Conservation (phyloP, 352 stramenopile species). For the Phytophthora syringae region DNA sequence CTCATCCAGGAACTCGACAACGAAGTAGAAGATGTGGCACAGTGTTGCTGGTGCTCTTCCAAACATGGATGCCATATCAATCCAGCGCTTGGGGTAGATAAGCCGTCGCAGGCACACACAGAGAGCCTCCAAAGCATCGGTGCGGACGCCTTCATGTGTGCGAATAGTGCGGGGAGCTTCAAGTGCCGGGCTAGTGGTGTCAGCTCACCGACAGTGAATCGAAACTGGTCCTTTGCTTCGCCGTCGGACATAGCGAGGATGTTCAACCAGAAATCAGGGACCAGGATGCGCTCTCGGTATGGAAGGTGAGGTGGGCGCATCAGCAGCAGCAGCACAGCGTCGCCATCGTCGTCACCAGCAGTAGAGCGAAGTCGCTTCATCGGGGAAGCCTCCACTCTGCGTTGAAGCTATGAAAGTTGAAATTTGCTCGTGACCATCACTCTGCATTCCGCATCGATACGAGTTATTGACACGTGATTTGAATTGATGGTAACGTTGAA, state of each 20-base stretch:
- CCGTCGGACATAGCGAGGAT: constrained; percentile 6
- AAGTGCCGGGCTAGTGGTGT: background rate
- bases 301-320: background rate
- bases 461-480: background rate
- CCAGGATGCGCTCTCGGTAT: background rate
- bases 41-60: constrained; percentile 7
- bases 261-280: constrained; percentile 9
- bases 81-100: constrained; percentile 7
- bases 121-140: background rate
- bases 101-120: constrained; percentile 1
- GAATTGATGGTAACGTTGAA: background rate
- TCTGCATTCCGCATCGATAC: background rate
- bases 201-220: constrained; percentile 2
- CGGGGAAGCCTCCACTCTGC: background rate
- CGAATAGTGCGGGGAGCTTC: background rate
- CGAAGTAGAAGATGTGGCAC: constrained; percentile 21
- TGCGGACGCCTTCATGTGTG: constrained; percentile 4
- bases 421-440: background rate
- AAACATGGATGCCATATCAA: constrained; percentile 22
- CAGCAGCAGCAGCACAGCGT: background rate
- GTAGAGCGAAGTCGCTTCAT: background rate
- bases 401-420: background rate
- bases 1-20: constrained; percentile 8
- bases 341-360: constrained; percentile 2
- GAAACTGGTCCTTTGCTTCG: constrained; percentile 18